Conservation (phyloP, 2,329 filamentous ascomycete species). For the Ampelomyces quisqualis region DNA sequence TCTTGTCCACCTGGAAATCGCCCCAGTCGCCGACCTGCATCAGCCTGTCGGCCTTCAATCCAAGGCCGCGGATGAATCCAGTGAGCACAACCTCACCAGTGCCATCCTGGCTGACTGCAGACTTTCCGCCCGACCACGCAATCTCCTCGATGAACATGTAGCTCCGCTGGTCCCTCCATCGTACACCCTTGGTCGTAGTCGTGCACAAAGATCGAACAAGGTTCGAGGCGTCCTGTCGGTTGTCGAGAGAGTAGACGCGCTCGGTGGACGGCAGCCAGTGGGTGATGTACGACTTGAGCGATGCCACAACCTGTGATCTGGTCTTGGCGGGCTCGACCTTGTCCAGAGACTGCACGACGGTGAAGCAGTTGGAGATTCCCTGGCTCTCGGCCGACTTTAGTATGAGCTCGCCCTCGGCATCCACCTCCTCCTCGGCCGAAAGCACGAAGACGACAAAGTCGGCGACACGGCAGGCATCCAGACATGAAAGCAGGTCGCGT, state of each 20-base stretch:
- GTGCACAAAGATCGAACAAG: slow-evolving; percentile 88
- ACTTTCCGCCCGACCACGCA: slow-evolving; percentile 61
- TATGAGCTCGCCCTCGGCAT: slow-evolving; percentile 79
- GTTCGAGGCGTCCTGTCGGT: slow-evolving; percentile 85
- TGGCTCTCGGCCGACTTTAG: slow-evolving; percentile 87
- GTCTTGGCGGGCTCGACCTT: slow-evolving; percentile 78
- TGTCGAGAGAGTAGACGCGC: slow-evolving; percentile 86
- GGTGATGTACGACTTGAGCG: slow-evolving; percentile 86
- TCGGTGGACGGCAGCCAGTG: slow-evolving; percentile 94
- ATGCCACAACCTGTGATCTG: slow-evolving; percentile 71
- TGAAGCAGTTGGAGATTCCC: slow-evolving; percentile 89
- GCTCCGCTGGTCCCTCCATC: slow-evolving; percentile 91
- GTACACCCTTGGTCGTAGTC: slow-evolving; percentile 87
- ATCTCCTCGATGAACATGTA: slow-evolving; percentile 92
- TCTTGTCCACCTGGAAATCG: slow-evolving; percentile 87
- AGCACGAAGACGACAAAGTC: slow-evolving; percentile 90
- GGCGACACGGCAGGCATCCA: slow-evolving; percentile 84
- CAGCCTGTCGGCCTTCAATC: slow-evolving; percentile 84
- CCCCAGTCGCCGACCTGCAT: slow-evolving; percentile 94
- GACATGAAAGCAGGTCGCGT: slow-evolving; percentile 70
- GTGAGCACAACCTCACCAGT: slow-evolving; percentile 69
- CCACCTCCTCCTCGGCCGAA: slow-evolving; percentile 79
- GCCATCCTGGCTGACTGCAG: slow-evolving; percentile 48
- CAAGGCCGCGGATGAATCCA: slow-evolving; percentile 81
- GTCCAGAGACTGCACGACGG: slow-evolving; percentile 77